A percentile compares a stretch with the other conserved stretches of the same genome.
Evolutionary conservation across 2,329 filamentous ascomycete genomes (phyloP).

Genomic region (Pestalotiopsis sp.): DNA sequence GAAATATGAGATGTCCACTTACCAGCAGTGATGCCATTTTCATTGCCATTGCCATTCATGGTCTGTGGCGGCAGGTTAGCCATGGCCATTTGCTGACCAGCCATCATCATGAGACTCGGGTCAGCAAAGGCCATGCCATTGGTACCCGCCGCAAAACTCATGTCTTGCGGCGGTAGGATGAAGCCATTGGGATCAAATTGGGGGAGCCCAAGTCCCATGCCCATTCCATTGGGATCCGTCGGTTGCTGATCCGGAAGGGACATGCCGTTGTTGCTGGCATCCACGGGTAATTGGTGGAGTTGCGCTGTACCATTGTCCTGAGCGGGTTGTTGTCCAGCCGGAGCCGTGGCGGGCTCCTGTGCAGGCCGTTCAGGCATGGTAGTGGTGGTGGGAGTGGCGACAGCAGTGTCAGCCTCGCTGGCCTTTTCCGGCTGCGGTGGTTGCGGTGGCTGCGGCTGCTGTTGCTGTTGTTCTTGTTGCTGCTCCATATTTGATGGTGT

Average conservation of each 20-base stretch:
- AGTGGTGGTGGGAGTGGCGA: neutral
- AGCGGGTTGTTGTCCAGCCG: neutral
- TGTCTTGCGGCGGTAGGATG: constrained; percentile 11
- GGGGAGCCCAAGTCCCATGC: constrained; percentile 4
- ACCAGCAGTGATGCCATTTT: constrained; percentile 32
- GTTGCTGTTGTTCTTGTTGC: neutral
- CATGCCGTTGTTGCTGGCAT: neutral
- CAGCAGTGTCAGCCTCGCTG: neutral
- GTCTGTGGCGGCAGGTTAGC: neutral
- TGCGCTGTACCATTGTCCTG: neutral
- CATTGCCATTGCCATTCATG: constrained; percentile 4
- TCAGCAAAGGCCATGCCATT: constrained; percentile 15
- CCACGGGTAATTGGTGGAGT: neutral
- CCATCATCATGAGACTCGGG: constrained; percentile 14
- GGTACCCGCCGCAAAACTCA: neutral
- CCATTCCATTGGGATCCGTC: constrained; percentile 7
- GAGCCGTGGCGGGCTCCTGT: neutral
- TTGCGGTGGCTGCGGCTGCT: neutral
- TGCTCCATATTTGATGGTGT: neutral
- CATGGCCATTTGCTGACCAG: constrained; percentile 11
- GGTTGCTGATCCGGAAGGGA: neutral
- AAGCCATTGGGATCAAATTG: constrained; percentile 11
- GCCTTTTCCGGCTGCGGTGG: neutral
- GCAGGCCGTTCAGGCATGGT: constrained; percentile 4
- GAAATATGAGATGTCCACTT: constrained; percentile 11